Evolutionary conservation across 805 yeast genomes (phyloP).

Genomic region (Metschnikowia kunwiensis): DNA sequence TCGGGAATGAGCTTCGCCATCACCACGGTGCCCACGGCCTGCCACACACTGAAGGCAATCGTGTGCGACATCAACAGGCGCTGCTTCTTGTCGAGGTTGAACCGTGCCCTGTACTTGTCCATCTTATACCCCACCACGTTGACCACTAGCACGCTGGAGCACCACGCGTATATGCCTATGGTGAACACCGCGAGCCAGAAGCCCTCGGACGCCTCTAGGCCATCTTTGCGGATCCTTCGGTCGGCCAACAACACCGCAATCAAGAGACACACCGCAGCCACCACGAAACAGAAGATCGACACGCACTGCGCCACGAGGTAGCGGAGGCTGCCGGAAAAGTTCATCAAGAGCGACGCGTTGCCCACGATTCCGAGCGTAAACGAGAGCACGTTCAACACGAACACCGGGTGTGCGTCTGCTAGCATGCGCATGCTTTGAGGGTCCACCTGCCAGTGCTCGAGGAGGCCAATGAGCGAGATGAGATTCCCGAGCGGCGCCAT

Average conservation of each 20-base stretch:
- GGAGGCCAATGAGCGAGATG: constrained; percentile 67
- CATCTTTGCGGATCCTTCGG: constrained; percentile 1
- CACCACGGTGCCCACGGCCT: constrained; percentile 57
- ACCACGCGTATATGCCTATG: constrained; percentile 54
- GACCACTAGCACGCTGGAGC: constrained; percentile 49
- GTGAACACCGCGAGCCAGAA: constrained; percentile 79
- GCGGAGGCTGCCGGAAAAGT: constrained; percentile 56
- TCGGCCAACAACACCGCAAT: constrained; percentile 44
- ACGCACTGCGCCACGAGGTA: constrained; percentile 61
- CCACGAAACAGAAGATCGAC: constrained; percentile 62
- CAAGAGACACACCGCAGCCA: constrained; percentile 54
- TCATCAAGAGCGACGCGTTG: constrained; percentile 64
- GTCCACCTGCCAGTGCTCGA: constrained; percentile 60
- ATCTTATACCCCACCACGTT: constrained; percentile 62
- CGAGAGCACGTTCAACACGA: constrained; percentile 59
- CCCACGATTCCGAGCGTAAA: constrained; percentile 64
- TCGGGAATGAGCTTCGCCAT: constrained; percentile 41
- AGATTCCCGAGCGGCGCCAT: constrained; percentile 76
- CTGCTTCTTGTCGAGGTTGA: constrained; percentile 65
- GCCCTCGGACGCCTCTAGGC: constrained; percentile 48
- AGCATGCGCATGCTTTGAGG: constrained; percentile 22
- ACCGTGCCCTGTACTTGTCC: constrained; percentile 64
- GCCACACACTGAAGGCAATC: constrained; percentile 63
- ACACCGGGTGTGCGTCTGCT: constrained; percentile 36
- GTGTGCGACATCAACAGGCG: constrained; percentile 72